These are phyloP conservation scores for Gentiana straminea DNA, from an alignment of 257 asterid genomes.

Conservation along the genomic window DNA sequence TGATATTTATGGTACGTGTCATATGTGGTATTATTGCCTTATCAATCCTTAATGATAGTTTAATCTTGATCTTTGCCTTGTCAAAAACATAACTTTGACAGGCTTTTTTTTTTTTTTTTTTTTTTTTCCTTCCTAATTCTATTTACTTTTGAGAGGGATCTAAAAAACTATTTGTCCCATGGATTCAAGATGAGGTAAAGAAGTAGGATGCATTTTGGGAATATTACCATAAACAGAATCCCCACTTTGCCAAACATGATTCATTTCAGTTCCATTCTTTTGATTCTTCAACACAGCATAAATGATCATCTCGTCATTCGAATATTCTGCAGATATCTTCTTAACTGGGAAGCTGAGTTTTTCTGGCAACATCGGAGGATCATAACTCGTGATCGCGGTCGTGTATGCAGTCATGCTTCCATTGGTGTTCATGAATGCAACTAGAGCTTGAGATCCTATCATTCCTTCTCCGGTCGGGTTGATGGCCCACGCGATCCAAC, in stretches of 20 bases:
- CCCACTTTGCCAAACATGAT: constrained; percentile 27
- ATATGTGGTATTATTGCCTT: too few relatives aligned
- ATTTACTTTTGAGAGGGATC: too few relatives aligned
- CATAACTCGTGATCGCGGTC: constrained; percentile 22
- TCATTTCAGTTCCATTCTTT: constrained; percentile 6
- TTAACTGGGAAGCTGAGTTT: constrained; percentile 28
- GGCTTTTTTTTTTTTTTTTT: too few relatives aligned
- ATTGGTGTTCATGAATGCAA: constrained; percentile 23
- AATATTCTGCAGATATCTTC: constrained; percentile 19
- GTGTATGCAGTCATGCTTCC: constrained; percentile 40
- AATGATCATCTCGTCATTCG: constrained; percentile 4
- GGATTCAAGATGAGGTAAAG: too few relatives aligned
- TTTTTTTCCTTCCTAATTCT: too few relatives aligned
- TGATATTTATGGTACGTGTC: too few relatives aligned
- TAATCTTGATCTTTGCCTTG: too few relatives aligned
- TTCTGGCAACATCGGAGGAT: constrained; percentile 25
- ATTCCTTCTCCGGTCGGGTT: constrained; percentile 62
- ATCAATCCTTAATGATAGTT: too few relatives aligned
- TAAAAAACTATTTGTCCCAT: too few relatives aligned
- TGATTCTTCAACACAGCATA: constrained; percentile 19
- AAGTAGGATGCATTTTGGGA: too few relatives aligned
- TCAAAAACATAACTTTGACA: too few relatives aligned
- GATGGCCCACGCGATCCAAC: constrained; percentile 90
- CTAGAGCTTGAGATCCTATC: constrained; percentile 72
- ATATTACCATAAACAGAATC: background rate